These are phyloP conservation scores for Rhizopus delemar DNA, from an alignment of 371 early-diverging fungal species.

Conservation along the genomic window DNA sequence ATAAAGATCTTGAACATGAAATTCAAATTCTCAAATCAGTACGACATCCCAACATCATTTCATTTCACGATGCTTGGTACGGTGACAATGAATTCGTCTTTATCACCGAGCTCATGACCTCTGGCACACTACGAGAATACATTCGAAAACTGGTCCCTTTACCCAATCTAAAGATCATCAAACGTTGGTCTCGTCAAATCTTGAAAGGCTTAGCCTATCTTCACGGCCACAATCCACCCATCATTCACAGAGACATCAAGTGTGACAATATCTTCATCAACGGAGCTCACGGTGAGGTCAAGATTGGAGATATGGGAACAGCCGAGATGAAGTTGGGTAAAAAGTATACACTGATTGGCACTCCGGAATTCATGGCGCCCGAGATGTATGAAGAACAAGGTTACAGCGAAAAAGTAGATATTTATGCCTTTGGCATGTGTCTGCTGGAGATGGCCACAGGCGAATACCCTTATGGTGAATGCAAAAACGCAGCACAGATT, in stretches of 20 bases:
- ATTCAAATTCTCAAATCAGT: constrained; percentile 81
- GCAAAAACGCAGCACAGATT: constrained; percentile 85
- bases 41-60: constrained; percentile 87
- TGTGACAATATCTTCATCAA: constrained; percentile 92
- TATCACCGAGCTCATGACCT: constrained; percentile 94
- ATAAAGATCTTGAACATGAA: constrained; percentile 74
- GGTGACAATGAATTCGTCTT: constrained; percentile 75
- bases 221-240: constrained; percentile 82
- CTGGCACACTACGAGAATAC: constrained; percentile 79
- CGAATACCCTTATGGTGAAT: constrained; percentile 89
- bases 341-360: constrained; percentile 87
- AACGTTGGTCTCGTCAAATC: constrained; percentile 83
- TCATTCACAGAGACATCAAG: constrained; percentile 90
- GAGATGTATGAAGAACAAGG: constrained; percentile 91
- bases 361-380: constrained; percentile 96
- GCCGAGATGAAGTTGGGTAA: constrained; percentile 75
- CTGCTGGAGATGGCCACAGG: constrained; percentile 88
- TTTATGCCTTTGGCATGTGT: constrained; percentile 95
- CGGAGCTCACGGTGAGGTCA: constrained; percentile 88
- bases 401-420: constrained; percentile 88
- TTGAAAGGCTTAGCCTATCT: constrained; percentile 84
- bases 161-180: constrained; percentile 73
- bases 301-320: constrained; percentile 93
- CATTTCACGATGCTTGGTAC: constrained; percentile 82
- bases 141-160: constrained; percentile 65